A percentile compares a stretch with the other conserved stretches of the same genome.
phyloP scores from a whole-genome alignment of 23 red algal genomes.

The Gracilaria domingensis region DNA sequence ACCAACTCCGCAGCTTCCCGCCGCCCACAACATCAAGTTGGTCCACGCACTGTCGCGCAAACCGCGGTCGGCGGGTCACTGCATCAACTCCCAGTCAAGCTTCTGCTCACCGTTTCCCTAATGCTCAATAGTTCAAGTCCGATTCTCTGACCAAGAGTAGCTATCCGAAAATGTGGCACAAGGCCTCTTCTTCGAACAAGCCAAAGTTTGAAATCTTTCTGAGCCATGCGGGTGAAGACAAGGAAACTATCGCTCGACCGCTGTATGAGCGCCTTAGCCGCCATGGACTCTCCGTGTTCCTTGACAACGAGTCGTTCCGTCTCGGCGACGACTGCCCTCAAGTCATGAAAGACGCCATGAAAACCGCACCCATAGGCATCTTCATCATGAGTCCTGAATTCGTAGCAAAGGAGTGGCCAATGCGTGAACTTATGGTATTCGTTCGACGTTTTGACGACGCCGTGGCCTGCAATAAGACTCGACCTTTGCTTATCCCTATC shows the following conservation, averaged over 20 bases:
- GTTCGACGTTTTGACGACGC: neutral
- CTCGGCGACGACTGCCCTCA: neutral
- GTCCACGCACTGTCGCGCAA: no score
- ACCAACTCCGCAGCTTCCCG: no score
- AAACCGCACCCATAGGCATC: neutral
- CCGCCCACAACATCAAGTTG: no score
- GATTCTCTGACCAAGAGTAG: no score
- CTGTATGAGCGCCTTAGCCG: neutral
- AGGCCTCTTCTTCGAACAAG: no score
- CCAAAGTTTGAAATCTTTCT: neutral
- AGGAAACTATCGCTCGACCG: neutral
- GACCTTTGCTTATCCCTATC: conserved; percentile 1
- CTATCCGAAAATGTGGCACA: no score
- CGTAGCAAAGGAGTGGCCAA: neutral
- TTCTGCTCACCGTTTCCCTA: no score
- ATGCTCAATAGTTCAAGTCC: no score
- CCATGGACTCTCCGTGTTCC: neutral
- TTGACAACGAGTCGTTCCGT: neutral
- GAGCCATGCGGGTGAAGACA: conserved; percentile 29
- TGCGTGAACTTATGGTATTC: neutral
- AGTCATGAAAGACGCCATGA: neutral
- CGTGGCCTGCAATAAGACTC: neutral
- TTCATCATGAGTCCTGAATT: conserved; percentile 26
- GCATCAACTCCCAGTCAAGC: no score
- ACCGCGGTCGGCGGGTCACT: no score